Conservation (phyloP, 2,329 filamentous ascomycete species). For the Mollisia scopiformis region DNA sequence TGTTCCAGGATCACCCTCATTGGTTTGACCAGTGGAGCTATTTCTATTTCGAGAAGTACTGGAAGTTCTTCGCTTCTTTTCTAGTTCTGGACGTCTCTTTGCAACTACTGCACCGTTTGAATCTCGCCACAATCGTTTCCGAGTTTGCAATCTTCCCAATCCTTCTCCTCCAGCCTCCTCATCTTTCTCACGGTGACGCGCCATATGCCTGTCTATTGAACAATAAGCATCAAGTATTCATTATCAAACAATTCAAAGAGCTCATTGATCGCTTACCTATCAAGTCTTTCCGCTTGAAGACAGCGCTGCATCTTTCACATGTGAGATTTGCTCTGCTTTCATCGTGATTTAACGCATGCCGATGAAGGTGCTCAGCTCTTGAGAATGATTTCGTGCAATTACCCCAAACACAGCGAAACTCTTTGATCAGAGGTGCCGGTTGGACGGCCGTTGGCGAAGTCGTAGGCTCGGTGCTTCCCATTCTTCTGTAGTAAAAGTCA, state of each 20-base stretch:
- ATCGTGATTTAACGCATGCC: conserved; percentile 59
- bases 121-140: conserved; percentile 59
- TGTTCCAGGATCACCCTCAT: not conserved
- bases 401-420: conserved; percentile 45
- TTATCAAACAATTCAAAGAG: not conserved
- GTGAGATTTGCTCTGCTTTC: conserved; percentile 50
- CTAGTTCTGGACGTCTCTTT: conserved; percentile 21
- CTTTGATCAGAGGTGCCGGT: conserved; percentile 18
- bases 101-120: conserved; percentile 55
- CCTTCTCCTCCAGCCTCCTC: conserved; percentile 57
- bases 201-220: conserved; percentile 65
- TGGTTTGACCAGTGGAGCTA: not conserved
- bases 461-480: conserved; percentile 2
- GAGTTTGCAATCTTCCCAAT: conserved; percentile 52
- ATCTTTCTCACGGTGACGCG: conserved; percentile 55
- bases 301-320: conserved; percentile 54
- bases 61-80: conserved; percentile 34
- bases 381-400: conserved; percentile 57
- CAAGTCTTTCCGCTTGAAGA: conserved; percentile 23
- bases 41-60: conserved; percentile 2
- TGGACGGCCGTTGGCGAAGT: not conserved
- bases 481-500: not conserved
- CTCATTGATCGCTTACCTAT: conserved; percentile 40
- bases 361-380: conserved; percentile 59
- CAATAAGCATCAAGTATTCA: conserved; percentile 37